These are phyloP conservation scores for Trichocladium uniseriatum DNA, from an alignment of 495 filamentous ascomycete species.

Conservation along the genomic window DNA sequence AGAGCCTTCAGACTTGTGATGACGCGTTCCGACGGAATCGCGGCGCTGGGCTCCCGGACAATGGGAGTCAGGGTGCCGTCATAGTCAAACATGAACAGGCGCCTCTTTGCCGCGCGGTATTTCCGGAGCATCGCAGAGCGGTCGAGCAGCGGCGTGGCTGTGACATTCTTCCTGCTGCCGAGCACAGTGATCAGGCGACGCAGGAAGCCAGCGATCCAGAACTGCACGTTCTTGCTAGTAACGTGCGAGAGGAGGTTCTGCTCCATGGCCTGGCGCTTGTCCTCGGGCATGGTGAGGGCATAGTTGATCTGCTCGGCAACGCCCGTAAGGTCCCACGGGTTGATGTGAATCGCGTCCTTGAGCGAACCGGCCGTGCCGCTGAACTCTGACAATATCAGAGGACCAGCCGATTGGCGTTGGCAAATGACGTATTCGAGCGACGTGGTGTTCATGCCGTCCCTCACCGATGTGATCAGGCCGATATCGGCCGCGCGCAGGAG, in stretches of 20 bases:
- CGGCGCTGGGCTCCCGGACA: constrained; percentile 76
- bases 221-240: constrained; percentile 68
- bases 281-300: constrained; percentile 62
- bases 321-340: constrained; percentile 79
- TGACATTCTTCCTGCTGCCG: constrained; percentile 61
- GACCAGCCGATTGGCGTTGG: constrained; percentile 73
- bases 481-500: constrained; percentile 79
- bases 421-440: constrained; percentile 88
- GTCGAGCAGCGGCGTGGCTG: constrained; percentile 73
- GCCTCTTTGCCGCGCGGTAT: constrained; percentile 60
- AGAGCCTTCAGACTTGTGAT: constrained; percentile 69
- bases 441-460: constrained; percentile 96
- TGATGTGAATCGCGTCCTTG: constrained; percentile 80
- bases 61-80: constrained; percentile 97
- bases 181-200: constrained; percentile 68
- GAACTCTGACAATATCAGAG: constrained; percentile 89
- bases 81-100: constrained; percentile 97
- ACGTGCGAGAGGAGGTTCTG: constrained; percentile 70
- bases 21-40: constrained; percentile 75
- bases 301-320: constrained; percentile 72
- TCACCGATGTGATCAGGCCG: constrained; percentile 81
- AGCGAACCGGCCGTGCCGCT: constrained; percentile 86
- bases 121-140: constrained; percentile 55
- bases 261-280: constrained; percentile 50
- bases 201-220: constrained; percentile 71